Conservation (phyloP, 2,329 filamentous ascomycete genomes). For the Calonectria hawksworthii region DNA sequence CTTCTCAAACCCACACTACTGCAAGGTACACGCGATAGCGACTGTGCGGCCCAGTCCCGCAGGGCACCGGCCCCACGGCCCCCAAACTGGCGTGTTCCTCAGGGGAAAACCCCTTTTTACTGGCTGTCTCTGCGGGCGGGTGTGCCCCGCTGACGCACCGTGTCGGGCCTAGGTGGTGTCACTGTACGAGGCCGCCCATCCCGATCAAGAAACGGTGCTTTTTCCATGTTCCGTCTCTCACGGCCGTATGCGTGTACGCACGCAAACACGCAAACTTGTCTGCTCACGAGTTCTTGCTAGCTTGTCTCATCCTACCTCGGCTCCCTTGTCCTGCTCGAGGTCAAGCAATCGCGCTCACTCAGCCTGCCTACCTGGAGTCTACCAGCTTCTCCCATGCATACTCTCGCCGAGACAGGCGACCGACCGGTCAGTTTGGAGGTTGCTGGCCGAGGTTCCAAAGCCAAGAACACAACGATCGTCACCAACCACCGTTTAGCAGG, state of each 20-base stretch:
- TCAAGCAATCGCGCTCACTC: not conserved
- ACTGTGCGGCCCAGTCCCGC: conserved; percentile 22
- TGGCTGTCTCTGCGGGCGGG: conserved; percentile 8
- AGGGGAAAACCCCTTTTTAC: conserved; percentile 28
- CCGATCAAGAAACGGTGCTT: conserved; percentile 23
- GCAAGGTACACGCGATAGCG: conserved; percentile 45
- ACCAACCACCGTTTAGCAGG: not conserved
- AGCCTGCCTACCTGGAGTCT: not conserved
- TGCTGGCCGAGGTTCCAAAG: not conserved
- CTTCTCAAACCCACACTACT: conserved; percentile 38
- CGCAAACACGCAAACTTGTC: not conserved
- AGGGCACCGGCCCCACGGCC: conserved; percentile 31
- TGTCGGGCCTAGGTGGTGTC: conserved; percentile 3
- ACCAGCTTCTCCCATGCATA: not conserved
- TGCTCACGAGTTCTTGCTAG: not conserved
- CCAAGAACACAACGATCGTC: not conserved
- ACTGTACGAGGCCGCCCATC: conserved; percentile 23
- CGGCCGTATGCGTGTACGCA: conserved; percentile 5
- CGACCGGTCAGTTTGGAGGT: not conserved
- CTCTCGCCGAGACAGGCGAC: conserved; percentile 9
- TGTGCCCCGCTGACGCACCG: conserved; percentile 22
- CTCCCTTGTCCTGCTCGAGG: conserved; percentile 4
- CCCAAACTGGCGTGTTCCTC: conserved; percentile 38
- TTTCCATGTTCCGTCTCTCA: conserved; percentile 8
- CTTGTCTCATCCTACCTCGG: conserved; percentile 7